phyloP scores from a whole-genome alignment of 2,329 filamentous ascomycete species.

The Exophiala sideris region DNA sequence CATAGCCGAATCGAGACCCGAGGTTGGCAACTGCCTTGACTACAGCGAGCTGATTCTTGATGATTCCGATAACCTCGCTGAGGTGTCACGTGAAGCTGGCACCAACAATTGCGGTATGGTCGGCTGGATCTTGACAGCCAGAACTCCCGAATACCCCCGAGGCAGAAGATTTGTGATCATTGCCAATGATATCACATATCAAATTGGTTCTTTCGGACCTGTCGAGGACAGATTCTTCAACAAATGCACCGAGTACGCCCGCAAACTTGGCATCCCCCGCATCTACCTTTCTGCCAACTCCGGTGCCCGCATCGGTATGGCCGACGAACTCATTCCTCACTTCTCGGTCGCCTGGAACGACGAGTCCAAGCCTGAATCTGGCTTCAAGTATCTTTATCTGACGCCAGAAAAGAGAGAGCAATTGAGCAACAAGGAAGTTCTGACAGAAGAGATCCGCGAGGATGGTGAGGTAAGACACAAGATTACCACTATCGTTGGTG shows the following conservation, averaged over 20 bases:
- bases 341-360: constrained; percentile 98
- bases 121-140: constrained; percentile 92
- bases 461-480: constrained; percentile 88
- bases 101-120: constrained; percentile 98
- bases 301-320: constrained; percentile 93
- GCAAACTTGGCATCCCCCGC: constrained; percentile 89
- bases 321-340: constrained; percentile 93
- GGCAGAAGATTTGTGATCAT: constrained; percentile 93
- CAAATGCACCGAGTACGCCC: constrained; percentile 95
- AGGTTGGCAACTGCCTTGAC: constrained; percentile 85
- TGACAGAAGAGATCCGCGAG: constrained; percentile 83
- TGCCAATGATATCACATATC: constrained; percentile 98
- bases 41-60: constrained; percentile 93
- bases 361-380: constrained; percentile 70
- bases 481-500: constrained; percentile 89
- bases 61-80: constrained; percentile 84
- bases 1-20: constrained; percentile 76
- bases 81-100: constrained; percentile 91
- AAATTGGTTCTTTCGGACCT: constrained; percentile 96
- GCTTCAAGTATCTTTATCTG: constrained; percentile 97
- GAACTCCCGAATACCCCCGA: constrained; percentile 89
- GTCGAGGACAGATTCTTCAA: constrained; percentile 97
- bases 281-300: constrained; percentile 99
- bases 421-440: constrained; percentile 76
- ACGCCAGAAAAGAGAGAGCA: constrained; percentile 80